Conservation (phyloP, 176 grass and related monocot genomes). For the Avena sativa region DNA sequence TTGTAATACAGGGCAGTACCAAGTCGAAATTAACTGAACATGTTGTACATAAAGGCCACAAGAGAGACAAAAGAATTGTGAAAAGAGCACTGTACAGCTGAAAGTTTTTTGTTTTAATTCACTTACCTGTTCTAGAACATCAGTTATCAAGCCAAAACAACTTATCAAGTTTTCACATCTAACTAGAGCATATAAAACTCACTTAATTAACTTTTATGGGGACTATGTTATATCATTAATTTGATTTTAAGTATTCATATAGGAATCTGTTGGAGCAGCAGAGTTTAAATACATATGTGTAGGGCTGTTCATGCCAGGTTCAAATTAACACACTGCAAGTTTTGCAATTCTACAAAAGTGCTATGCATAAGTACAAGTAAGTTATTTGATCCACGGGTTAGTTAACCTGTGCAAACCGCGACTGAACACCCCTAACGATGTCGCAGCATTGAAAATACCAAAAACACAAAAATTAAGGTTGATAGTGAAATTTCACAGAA, state of each 20-base stretch:
- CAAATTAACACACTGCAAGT: not conserved
- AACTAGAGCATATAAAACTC: not conserved
- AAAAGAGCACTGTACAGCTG: not conserved
- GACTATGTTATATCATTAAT: not conserved
- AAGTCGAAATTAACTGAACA: not conserved
- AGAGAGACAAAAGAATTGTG: not conserved
- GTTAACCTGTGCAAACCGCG: not conserved
- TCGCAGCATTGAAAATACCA: not conserved
- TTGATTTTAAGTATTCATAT: not conserved
- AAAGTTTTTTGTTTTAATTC: not conserved
- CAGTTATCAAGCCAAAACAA: not conserved
- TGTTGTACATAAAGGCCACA: not conserved
- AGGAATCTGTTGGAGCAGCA: constrained; percentile 9
- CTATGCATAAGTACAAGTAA: not conserved
- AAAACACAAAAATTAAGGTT: not conserved
- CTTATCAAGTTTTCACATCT: not conserved
- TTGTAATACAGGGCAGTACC: not conserved
- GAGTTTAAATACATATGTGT: not conserved
- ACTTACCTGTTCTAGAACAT: not conserved
- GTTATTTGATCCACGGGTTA: not conserved
- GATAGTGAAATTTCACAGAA: not conserved
- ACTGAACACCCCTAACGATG: not conserved
- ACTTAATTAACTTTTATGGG: not conserved
- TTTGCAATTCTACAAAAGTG: not conserved
- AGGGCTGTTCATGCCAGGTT: not conserved